Percentiles rank a stretch among this genome's conserved stretches.
These are phyloP conservation scores for Xylaria sp. DNA, from an alignment of 2,329 filamentous ascomycete genomes.

Conservation along the genomic window DNA sequence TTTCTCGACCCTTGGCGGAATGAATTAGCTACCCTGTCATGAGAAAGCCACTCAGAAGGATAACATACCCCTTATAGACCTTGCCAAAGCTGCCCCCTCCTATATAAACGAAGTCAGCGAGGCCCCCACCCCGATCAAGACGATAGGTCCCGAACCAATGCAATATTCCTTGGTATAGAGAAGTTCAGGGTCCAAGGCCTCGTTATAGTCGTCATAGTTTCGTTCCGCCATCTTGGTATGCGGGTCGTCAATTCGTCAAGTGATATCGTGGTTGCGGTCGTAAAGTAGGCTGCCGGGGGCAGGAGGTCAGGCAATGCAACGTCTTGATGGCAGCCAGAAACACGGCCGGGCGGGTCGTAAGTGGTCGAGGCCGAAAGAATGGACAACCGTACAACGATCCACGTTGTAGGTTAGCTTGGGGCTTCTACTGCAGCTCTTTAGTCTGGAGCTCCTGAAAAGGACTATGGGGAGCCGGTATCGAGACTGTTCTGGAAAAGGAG, in stretches of 20 bases:
- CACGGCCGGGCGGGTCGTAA: constrained; percentile 8
- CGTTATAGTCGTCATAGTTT: constrained; percentile 61
- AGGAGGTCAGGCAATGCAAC: constrained; percentile 5
- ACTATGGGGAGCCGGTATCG: constrained; percentile 9
- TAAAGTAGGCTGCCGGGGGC: constrained; percentile 10
- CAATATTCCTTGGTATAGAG: constrained; percentile 94
- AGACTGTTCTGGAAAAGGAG: constrained; percentile 17
- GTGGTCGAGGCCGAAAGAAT: constrained; percentile 12
- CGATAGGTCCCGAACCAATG: constrained; percentile 70
- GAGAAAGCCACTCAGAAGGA: neutral
- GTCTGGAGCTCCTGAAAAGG: neutral
- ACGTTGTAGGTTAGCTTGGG: constrained; percentile 27
- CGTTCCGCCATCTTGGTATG: constrained; percentile 59
- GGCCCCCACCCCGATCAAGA: constrained; percentile 39
- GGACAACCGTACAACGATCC: constrained; percentile 24
- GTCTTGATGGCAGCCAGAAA: constrained; percentile 2
- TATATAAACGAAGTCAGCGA: constrained; percentile 53
- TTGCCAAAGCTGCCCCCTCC: constrained; percentile 98
- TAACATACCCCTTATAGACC: constrained; percentile 90
- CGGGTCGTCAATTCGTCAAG: constrained; percentile 38
- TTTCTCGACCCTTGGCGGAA: constrained; percentile 80
- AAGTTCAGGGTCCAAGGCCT: constrained; percentile 82
- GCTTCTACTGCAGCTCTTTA: neutral
- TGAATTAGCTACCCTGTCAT: constrained; percentile 32
- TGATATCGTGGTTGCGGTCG: constrained; percentile 27